Evolutionary conservation across 495 filamentous ascomycete genomes (phyloP).

Genomic region (Corynascus novoguineensis): DNA sequence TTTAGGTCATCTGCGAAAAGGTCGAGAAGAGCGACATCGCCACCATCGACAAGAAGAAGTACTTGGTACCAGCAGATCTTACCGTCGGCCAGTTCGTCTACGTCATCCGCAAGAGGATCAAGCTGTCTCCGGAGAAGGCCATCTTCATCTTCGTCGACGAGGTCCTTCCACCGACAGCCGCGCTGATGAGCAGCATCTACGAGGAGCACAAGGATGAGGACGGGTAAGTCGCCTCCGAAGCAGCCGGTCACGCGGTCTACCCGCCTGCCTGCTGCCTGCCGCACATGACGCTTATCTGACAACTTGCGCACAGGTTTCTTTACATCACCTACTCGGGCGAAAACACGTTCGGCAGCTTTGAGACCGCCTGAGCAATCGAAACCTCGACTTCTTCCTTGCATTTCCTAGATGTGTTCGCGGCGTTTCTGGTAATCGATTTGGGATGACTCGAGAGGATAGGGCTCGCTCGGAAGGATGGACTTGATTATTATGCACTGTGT

Average conservation of each 20-base stretch:
- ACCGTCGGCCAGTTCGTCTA: conserved; percentile 99
- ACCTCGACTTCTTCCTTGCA: neutral
- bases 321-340: conserved; percentile 91
- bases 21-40: conserved; percentile 99
- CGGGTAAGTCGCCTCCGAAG: conserved; percentile 43
- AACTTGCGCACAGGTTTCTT: conserved; percentile 35
- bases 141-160: conserved; percentile 99
- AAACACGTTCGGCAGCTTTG: conserved; percentile 84
- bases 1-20: conserved; percentile 97
- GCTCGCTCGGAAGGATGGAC: conserved; percentile 1
- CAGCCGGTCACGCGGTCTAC: neutral
- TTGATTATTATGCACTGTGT: conserved; percentile 3
- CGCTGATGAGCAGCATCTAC: conserved; percentile 98
- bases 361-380: conserved; percentile 25
- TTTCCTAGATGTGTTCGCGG: conserved; percentile 7
- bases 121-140: conserved; percentile 98
- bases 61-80: conserved; percentile 93
- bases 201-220: conserved; percentile 92
- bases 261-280: conserved; percentile 24
- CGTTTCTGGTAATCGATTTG: conserved; percentile 12
- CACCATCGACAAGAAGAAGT: conserved; percentile 99
- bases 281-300: conserved; percentile 1
- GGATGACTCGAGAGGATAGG: conserved; percentile 1
- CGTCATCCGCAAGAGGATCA: conserved; percentile 99
- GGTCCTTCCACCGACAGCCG: conserved; percentile 92